Evolutionary conservation across 441 rosid genomes (phyloP), one percentile per base, ranked within the genome.

Genomic region (Croton setiger): DNA sequence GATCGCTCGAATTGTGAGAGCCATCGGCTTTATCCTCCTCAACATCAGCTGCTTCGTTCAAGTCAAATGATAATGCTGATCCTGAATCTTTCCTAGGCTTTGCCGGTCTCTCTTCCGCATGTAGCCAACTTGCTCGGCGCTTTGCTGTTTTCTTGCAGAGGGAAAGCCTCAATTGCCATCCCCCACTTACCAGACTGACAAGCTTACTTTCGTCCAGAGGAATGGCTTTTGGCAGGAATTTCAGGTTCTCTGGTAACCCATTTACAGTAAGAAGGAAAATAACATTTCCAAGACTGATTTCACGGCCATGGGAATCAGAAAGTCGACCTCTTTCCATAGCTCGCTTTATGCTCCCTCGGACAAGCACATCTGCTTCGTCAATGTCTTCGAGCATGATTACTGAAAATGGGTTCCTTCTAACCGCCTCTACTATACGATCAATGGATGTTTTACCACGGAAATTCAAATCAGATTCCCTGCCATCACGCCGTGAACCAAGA

Each of bases 281-380:
- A 21, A 92, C 94, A 31, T 87, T 92, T 27, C 96, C 96, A 27
- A 94, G 86, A 77, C 94, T 94, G 70, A 90, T 85, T 76, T 94
- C 99, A 1, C 99, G 91, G 60, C 97, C 98, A 69, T 90, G 78
- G 39, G 99, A 88, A 82, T 94, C 97, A 15, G 87, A 70, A 69
- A 94, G 84, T 64, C 99, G 82, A 21, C 99, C 99, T 69, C 89
- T 79, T 73, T 94, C 97, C 87, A 94, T 88, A 4, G 98, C 99
- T 61, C 85, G 75, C 80, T 87, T 92, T 61, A 94, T 85, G 78
- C 86, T 94, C 66, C 87, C 90, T 36, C 84, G 81, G 58, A 92
- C 79, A 43, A 90, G 72, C 69, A 79, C 35, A 79, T 94, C 94
- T 1, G 96, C 94, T 76, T 92, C 93, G 41, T 92, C 99, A 49